These are phyloP conservation scores for Aplosporella prunicola DNA, from an alignment of 2,329 filamentous ascomycete species.

Conservation along the genomic window DNA sequence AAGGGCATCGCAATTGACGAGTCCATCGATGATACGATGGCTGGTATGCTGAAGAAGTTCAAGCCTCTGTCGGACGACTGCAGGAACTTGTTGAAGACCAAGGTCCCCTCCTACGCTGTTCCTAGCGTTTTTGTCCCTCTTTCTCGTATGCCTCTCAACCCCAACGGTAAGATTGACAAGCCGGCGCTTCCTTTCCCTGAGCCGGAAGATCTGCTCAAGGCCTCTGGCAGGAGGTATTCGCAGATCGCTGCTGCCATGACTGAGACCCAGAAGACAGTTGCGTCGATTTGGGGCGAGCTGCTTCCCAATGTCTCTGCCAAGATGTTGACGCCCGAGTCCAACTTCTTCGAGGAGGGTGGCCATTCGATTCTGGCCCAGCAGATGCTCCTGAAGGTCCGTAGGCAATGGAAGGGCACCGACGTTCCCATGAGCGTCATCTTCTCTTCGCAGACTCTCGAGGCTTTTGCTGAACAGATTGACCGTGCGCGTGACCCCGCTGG, in stretches of 20 bases:
- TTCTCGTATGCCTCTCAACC: conserved; percentile 61
- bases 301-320: conserved; percentile 58
- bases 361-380: conserved; percentile 75
- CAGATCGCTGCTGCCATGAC: conserved; percentile 38
- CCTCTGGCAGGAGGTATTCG: conserved; percentile 38
- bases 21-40: conserved; percentile 33
- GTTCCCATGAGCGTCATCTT: conserved; percentile 64
- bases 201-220: conserved; percentile 53
- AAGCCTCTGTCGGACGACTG: conserved; percentile 50
- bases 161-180: conserved; percentile 78
- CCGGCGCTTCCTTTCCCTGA: conserved; percentile 74
- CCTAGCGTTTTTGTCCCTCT: conserved; percentile 67
- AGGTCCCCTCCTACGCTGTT: conserved; percentile 65
- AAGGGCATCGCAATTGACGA: conserved; percentile 30
- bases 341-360: conserved; percentile 73
- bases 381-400: conserved; percentile 61
- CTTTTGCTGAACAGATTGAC: conserved; percentile 46
- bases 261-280: conserved; percentile 56
- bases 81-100: conserved; percentile 59
- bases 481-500: conserved; percentile 40
- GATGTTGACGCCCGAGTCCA: conserved; percentile 52
- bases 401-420: conserved; percentile 52
- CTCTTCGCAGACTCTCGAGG: conserved; percentile 52
- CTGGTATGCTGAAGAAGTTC: conserved; percentile 51
- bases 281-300: conserved; percentile 63